A percentile compares a stretch with the other conserved stretches of the same genome.
Conservation (phyloP, 208 protist species). For the Crithidia acanthocephali region DNA sequence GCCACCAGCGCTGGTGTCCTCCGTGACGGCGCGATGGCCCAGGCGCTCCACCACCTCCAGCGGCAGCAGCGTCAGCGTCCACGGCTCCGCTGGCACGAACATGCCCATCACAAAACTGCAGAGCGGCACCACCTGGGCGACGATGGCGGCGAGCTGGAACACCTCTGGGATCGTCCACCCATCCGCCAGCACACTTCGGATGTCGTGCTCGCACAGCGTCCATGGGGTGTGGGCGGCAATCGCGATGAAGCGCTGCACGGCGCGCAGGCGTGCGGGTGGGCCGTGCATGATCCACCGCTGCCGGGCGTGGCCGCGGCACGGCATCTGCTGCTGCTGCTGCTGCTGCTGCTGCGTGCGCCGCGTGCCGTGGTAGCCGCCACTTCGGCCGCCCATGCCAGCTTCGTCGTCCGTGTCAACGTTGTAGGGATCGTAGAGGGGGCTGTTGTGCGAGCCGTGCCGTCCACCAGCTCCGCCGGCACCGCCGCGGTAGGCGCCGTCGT, state of each 20-base stretch:
- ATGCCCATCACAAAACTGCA: slow-evolving; percentile 82
- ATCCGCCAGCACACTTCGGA: slow-evolving; percentile 44
- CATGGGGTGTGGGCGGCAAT: slow-evolving; percentile 83
- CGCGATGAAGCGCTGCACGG: slow-evolving; percentile 71
- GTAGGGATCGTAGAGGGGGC: slow-evolving; percentile 3
- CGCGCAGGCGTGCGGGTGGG: slow-evolving; percentile 59
- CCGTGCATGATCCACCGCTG: slow-evolving; percentile 66
- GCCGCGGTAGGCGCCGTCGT: slow-evolving; percentile 14
- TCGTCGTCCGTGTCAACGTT: not conserved
- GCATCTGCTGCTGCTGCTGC: not conserved
- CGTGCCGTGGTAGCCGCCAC: not conserved
- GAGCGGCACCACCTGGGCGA: slow-evolving; percentile 74
- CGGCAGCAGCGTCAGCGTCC: slow-evolving; percentile 65
- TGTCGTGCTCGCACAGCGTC: slow-evolving; percentile 50
- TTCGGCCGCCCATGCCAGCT: not conserved
- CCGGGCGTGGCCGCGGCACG: slow-evolving; percentile 15
- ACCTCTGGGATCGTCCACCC: slow-evolving; percentile 85
- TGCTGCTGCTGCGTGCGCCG: not conserved
- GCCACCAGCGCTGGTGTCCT: not conserved
- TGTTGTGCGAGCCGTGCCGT: slow-evolving; percentile 1
- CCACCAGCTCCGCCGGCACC: not conserved
- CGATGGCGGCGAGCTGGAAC: slow-evolving; percentile 72
- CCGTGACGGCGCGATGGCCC: slow-evolving; percentile 34
- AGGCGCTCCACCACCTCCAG: slow-evolving; percentile 33
- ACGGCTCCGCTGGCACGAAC: slow-evolving; percentile 75